Evolutionary conservation across 345 rosid genomes (phyloP).

Genomic region (Adansonia digitata): DNA sequence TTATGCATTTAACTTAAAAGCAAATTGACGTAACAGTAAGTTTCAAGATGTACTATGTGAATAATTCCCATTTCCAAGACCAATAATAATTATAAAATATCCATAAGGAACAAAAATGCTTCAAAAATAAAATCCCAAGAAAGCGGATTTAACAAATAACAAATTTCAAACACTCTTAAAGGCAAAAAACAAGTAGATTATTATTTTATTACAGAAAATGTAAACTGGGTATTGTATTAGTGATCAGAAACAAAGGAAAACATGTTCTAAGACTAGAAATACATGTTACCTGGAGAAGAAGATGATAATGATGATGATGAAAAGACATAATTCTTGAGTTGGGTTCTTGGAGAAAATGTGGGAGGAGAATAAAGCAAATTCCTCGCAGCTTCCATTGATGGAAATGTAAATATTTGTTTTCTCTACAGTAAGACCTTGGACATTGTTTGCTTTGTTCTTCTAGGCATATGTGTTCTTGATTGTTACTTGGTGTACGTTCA

Average conservation of each 20-base stretch:
- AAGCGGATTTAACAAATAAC: neutral
- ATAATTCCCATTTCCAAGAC: neutral
- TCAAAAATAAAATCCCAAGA: too few species aligned
- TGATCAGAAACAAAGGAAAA: neutral
- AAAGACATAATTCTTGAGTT: slow-evolving; percentile 35
- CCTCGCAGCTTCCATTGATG: slow-evolving; percentile 62
- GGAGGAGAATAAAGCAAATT: slow-evolving; percentile 63
- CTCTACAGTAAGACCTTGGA: neutral
- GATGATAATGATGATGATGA: slow-evolving; percentile 39
- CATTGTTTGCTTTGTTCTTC: slow-evolving; percentile 17
- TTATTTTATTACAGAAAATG: neutral
- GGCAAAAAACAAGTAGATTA: neutral
- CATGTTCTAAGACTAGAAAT: neutral
- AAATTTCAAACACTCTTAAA: neutral
- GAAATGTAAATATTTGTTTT: neutral
- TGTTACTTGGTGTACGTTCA: neutral
- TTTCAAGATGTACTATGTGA: neutral
- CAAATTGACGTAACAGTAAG: neutral
- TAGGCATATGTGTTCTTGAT: neutral
- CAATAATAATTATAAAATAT: neutral
- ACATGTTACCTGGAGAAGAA: slow-evolving; percentile 43
- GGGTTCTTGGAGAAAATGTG: slow-evolving; percentile 47
- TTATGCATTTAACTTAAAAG: neutral
- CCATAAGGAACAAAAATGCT: neutral
- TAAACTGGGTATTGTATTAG: neutral